Percentiles rank a stretch among this genome's conserved stretches.
Conservation (phyloP, 1,284 basidiomycete species). For the Apiotrichum veenhuisii region DNA sequence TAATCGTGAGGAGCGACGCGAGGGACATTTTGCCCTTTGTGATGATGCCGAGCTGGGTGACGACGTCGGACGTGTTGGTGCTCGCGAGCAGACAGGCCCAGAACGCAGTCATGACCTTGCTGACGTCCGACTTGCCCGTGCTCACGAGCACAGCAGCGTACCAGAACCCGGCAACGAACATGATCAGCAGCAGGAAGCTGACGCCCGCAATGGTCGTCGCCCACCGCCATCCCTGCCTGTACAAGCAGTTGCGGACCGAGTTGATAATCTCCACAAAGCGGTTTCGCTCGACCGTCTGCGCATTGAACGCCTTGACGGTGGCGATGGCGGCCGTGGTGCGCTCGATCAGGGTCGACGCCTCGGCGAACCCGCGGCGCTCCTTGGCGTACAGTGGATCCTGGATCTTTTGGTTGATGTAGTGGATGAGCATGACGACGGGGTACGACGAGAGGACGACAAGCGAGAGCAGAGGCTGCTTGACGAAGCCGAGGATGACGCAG, state of each 20-base stretch:
- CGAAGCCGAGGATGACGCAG: conserved; percentile 75
- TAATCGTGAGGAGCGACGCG: conserved; percentile 64
- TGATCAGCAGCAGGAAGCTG: conserved; percentile 77
- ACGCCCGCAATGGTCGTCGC: conserved; percentile 64
- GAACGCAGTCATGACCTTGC: conserved; percentile 89
- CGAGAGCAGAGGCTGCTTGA: conserved; percentile 75
- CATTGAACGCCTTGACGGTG: conserved; percentile 96
- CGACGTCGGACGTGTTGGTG: conserved; percentile 76
- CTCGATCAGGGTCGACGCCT: conserved; percentile 73
- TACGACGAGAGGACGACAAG: conserved; percentile 87
- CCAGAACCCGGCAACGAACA: conserved; percentile 98
- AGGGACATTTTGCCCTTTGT: conserved; percentile 84
- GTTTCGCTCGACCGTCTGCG: conserved; percentile 60
- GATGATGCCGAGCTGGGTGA: conserved; percentile 67
- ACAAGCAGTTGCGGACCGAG: conserved; percentile 54
- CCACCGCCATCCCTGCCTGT: conserved; percentile 66
- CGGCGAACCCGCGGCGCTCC: conserved; percentile 66
- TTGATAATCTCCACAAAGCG: conserved; percentile 55
- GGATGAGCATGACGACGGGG: conserved; percentile 73
- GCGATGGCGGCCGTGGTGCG: conserved; percentile 73
- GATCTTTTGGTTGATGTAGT: conserved; percentile 67
- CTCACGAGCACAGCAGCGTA: conserved; percentile 84
- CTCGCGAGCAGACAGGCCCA: conserved; percentile 92
- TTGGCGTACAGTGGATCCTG: conserved; percentile 60
- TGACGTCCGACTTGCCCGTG: conserved; percentile 63